Evolutionary conservation across 495 filamentous ascomycete genomes (phyloP), one percentile per base, ranked within the genome.

Genomic region (Jackrogersella minutella): DNA sequence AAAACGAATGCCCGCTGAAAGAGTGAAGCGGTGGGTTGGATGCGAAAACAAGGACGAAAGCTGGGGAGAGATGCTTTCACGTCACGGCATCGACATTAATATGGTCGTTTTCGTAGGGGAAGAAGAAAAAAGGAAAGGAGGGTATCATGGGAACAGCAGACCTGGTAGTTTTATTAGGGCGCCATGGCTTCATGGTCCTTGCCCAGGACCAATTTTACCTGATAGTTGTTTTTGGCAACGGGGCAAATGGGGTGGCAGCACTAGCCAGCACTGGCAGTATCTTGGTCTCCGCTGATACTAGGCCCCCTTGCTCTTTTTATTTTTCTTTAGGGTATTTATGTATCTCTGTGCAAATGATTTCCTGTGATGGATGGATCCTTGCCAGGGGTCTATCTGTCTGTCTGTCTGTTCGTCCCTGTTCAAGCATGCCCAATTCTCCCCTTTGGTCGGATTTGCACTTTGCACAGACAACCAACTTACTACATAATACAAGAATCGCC

Each of bases 1-100:
- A 72, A 80, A 93, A 92, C 79, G 91, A 94, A 82, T 89, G 91
- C 90, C 92, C 91, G 92, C 92, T 94, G 83, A 96, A 96, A 73
- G 92, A 96, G 90, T 94, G 92, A 93, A 94, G 92, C 92, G 91
- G 92, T 93, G 76, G 84, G 88, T 80, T 72, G 80, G 80, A 81
- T 78, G 76, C 73, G 73, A 72, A 78, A 79, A 64, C 72, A 75
- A 79, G 68, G 74, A 74, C 74, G 73, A 84, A 75, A 83, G 83
- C 80, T 77, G 3, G 7, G 74, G 78, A n/a, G 73, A 64, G 78
- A 82, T 72, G 81, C 83, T 82, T 79, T 82, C 84, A 75, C 73
- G 75, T 76, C 74, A 78, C 68, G 71, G 79, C 79, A 78, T 77
- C 77, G 79, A 77, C 73, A 80, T 80, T 74, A 78, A 74, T 73